phyloP scores from a whole-genome alignment of 2,329 filamentous ascomycete genomes.

The Calonectria henricotiae region DNA sequence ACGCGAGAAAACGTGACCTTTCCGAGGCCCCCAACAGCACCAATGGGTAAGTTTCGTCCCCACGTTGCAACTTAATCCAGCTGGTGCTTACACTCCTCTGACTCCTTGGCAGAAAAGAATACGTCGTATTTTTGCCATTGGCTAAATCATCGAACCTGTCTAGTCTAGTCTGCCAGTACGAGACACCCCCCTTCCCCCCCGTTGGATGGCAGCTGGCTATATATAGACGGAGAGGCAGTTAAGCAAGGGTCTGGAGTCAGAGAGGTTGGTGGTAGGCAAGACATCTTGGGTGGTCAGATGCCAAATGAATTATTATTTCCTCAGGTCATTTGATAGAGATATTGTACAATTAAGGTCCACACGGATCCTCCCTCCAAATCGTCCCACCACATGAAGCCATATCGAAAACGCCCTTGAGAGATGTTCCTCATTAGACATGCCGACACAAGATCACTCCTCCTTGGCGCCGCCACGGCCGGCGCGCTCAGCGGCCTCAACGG shows the following conservation, averaged over 20 bases:
- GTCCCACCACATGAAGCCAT: constrained; percentile 27
- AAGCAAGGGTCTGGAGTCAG: constrained; percentile 2
- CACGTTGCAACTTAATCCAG: constrained; percentile 1
- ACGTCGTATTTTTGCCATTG: background rate
- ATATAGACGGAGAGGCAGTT: constrained; percentile 1
- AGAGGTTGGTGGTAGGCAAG: background rate
- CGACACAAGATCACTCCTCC: constrained; percentile 72
- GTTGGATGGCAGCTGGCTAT: constrained; percentile 1
- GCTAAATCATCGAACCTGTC: background rate
- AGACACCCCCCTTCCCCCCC: background rate
- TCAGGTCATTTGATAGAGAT: constrained; percentile 29
- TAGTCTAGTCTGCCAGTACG: background rate
- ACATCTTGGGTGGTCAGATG: constrained; percentile 12
- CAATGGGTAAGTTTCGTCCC: background rate
- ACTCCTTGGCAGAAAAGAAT: background rate
- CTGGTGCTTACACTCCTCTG: constrained; percentile 11
- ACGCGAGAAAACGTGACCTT: constrained; percentile 56
- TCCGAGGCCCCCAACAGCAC: constrained; percentile 14
- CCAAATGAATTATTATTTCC: constrained; percentile 23
- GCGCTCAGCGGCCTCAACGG: constrained; percentile 85
- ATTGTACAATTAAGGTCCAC: constrained; percentile 46
- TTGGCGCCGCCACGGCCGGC: constrained; percentile 80
- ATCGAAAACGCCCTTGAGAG: constrained; percentile 15
- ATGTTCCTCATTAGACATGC: constrained; percentile 29
- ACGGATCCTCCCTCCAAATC: constrained; percentile 29